phyloP scores from a whole-genome alignment of 2,329 filamentous ascomycete genomes.

The Neophaeococcomyces aloes region DNA sequence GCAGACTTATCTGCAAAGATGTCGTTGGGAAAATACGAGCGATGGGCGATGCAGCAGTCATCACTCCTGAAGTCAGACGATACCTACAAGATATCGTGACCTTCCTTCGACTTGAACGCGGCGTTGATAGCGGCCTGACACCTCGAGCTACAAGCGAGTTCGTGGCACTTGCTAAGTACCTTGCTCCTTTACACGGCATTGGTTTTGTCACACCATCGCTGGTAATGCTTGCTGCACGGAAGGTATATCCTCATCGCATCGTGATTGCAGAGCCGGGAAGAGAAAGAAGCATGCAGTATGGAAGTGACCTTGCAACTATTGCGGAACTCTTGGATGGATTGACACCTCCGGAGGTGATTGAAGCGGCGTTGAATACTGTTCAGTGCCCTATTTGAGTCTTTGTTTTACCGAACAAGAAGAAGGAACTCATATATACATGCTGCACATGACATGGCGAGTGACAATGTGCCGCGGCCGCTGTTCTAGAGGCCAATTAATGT shows the following conservation, averaged over 20 bases:
- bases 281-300: slow-evolving; percentile 89
- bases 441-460: too few relatives aligned
- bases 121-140: slow-evolving; percentile 66
- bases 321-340: slow-evolving; percentile 30
- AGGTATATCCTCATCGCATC: slow-evolving; percentile 81
- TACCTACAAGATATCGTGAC: slow-evolving; percentile 82
- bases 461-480: too few relatives aligned
- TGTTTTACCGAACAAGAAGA: too few relatives aligned
- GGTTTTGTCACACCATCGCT: slow-evolving; percentile 76
- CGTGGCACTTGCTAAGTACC: slow-evolving; percentile 54
- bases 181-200: slow-evolving; percentile 72
- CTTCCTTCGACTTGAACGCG: slow-evolving; percentile 79
- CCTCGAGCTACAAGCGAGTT: slow-evolving; percentile 72
- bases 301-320: slow-evolving; percentile 66
- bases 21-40: slow-evolving; percentile 49
- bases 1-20: slow-evolving; percentile 4
- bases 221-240: slow-evolving; percentile 68
- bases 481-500: too few relatives aligned
- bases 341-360: slow-evolving; percentile 52
- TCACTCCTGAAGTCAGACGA: slow-evolving; percentile 66
- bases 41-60: slow-evolving; percentile 47
- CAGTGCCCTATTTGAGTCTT: slow-evolving; percentile 40
- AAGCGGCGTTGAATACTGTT: slow-evolving; percentile 52
- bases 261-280: slow-evolving; percentile 55
- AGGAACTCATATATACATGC: too few relatives aligned